Conservation (phyloP, 257 asterid genomes). For the Forsythia suspensa region DNA sequence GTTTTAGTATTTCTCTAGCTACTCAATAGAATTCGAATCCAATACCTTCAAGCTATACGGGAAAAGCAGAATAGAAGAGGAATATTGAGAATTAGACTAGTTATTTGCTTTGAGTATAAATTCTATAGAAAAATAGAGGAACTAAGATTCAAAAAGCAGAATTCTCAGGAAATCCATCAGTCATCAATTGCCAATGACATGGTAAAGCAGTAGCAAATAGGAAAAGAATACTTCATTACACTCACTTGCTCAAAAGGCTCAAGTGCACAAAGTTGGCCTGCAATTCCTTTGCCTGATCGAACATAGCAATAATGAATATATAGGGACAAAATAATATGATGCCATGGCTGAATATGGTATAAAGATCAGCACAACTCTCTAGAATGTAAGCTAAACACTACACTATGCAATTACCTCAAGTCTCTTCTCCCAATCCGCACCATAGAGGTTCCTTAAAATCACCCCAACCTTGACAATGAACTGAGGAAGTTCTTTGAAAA, state of each 20-base stretch:
- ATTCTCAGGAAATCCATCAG: neutral
- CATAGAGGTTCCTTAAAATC: conserved; percentile 60
- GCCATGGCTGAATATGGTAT: neutral
- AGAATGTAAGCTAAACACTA: conserved; percentile 22
- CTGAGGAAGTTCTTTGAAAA: conserved; percentile 82
- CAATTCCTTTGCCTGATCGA: conserved; percentile 76
- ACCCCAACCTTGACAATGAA: conserved; percentile 80
- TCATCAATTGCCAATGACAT: conserved; percentile 13
- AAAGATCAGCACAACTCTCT: conserved; percentile 2
- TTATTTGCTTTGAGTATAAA: neutral
- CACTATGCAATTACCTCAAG: conserved; percentile 60
- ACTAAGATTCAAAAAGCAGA: neutral
- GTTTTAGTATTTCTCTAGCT: neutral
- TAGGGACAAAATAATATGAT: neutral
- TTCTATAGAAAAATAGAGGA: neutral
- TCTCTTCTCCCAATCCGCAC: conserved; percentile 88
- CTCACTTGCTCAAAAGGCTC: conserved; percentile 86
- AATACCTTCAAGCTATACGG: neutral
- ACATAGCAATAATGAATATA: conserved; percentile 20
- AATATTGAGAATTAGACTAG: neutral
- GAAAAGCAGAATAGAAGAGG: neutral
- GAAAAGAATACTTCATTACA: conserved; percentile 21
- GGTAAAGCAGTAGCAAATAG: conserved; percentile 15
- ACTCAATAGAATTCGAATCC: neutral
- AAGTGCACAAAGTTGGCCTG: conserved; percentile 78